A percentile compares a stretch with the other conserved stretches of the same genome.
Conservation (phyloP, 176 grass and related monocot species). For the Oryza glumipatula region DNA sequence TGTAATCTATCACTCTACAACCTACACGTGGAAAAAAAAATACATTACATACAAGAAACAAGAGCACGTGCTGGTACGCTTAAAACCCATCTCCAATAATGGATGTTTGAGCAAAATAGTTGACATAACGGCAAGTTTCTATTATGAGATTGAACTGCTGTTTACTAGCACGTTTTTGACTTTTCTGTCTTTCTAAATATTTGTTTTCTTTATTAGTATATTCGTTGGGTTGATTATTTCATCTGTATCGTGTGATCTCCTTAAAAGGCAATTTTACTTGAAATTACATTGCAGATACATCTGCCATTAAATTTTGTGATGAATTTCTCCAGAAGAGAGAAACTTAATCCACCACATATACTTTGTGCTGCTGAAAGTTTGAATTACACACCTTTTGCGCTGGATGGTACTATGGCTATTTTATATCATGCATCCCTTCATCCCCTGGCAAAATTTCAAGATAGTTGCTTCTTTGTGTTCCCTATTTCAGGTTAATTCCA, state of each 20-base stretch:
- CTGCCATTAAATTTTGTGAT: conserved; percentile 11
- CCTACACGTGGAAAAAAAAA: neutral
- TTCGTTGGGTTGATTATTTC: conserved; percentile 1
- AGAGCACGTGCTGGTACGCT: neutral
- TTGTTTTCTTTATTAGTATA: conserved; percentile 19
- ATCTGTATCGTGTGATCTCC: conserved; percentile 3
- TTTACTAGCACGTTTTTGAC: conserved; percentile 3
- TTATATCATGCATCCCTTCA: neutral
- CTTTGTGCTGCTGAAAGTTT: neutral
- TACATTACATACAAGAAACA: neutral
- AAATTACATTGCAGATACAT: neutral
- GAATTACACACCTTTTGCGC: neutral
- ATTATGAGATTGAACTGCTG: neutral
- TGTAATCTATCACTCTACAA: neutral
- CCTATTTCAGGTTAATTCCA: conserved; percentile 80
- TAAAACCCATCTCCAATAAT: conserved; percentile 1
- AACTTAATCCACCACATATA: neutral
- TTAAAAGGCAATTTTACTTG: neutral
- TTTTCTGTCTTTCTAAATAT: conserved; percentile 18
- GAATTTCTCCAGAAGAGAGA: neutral
- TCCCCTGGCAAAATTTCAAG: neutral
- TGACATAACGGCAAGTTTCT: conserved; percentile 27
- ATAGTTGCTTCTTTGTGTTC: conserved; percentile 4
- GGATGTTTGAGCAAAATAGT: conserved; percentile 29
- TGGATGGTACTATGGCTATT: neutral